These are phyloP conservation scores for Malbranchea zuffiana DNA, from an alignment of 2,329 filamentous ascomycete genomes.

Conservation along the genomic window DNA sequence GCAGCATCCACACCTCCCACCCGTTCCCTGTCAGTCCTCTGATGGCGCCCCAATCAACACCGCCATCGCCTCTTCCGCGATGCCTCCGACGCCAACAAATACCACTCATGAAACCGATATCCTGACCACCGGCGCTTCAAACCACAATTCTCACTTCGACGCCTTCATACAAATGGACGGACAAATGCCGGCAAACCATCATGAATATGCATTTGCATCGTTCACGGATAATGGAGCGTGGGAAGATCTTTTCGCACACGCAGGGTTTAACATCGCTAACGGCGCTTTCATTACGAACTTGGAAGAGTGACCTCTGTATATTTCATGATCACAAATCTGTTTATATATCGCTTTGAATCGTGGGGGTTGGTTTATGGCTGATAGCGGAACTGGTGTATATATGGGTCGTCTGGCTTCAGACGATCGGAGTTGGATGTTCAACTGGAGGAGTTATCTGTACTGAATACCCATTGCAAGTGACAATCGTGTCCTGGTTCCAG, in stretches of 20 bases:
- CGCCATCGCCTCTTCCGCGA: background rate
- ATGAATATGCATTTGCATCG: conserved; percentile 10
- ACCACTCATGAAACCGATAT: background rate
- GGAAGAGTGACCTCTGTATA: conserved; percentile 2
- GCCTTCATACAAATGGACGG: background rate
- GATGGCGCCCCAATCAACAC: background rate
- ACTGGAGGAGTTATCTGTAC: too few species aligned
- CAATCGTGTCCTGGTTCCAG: too few species aligned
- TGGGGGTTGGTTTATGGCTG: too few species aligned
- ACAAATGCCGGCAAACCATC: conserved; percentile 1
- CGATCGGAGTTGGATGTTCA: too few species aligned
- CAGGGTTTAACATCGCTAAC: conserved; percentile 18
- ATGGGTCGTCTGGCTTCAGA: too few species aligned
- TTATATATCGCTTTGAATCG: too few species aligned
- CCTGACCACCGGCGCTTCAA: background rate
- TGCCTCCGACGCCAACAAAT: background rate
- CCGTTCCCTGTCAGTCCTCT: background rate
- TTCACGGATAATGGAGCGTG: conserved; percentile 16
- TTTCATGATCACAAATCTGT: background rate
- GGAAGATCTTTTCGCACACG: conserved; percentile 17
- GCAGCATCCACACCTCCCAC: conserved; percentile 1
- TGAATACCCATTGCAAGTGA: too few species aligned
- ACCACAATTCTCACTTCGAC: background rate
- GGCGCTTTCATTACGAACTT: conserved; percentile 17
- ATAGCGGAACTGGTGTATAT: too few species aligned